These are phyloP conservation scores for Rhodotorula sp. DNA, from an alignment of 1,284 basidiomycete species.

Conservation along the genomic window DNA sequence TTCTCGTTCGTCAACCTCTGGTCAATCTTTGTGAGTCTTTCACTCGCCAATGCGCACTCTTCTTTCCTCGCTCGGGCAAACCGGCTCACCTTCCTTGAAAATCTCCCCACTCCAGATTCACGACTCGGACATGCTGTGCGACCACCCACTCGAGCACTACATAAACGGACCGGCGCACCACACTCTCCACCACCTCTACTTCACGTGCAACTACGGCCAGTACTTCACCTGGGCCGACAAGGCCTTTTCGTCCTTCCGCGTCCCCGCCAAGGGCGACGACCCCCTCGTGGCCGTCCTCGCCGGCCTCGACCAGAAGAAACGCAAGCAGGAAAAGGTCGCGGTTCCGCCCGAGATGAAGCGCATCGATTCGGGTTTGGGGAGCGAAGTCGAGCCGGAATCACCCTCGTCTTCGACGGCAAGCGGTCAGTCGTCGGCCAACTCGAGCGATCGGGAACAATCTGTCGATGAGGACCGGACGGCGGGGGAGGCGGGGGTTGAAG, in stretches of 20 bases:
- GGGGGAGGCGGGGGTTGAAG: background rate
- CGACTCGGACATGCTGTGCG: constrained; percentile 99
- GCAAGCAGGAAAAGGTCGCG: background rate
- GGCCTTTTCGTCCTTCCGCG: constrained; percentile 77
- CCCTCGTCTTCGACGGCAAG: background rate
- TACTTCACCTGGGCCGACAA: constrained; percentile 97
- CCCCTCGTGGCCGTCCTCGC: constrained; percentile 67
- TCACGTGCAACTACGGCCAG: constrained; percentile 49
- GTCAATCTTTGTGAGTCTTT: constrained; percentile 70
- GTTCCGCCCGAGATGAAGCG: constrained; percentile 20
- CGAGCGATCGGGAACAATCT: constrained; percentile 3
- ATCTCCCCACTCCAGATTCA: too few relatives aligned
- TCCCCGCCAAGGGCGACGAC: constrained; percentile 78
- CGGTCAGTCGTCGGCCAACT: background rate
- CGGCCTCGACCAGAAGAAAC: constrained; percentile 45
- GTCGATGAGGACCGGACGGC: background rate
- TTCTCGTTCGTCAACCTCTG: constrained; percentile 89
- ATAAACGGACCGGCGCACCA: constrained; percentile 99
- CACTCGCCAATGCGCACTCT: background rate
- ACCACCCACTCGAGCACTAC: constrained; percentile 79
- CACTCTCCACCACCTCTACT: constrained; percentile 51
- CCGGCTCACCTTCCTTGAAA: too few relatives aligned
- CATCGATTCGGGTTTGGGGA: constrained; percentile 24
- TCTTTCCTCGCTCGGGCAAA: too few relatives aligned
- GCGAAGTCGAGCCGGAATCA: constrained; percentile 17